Base-by-base conservation (phyloP, 202 grass and related monocot genomes). In the Panicum virgatum region DNA sequence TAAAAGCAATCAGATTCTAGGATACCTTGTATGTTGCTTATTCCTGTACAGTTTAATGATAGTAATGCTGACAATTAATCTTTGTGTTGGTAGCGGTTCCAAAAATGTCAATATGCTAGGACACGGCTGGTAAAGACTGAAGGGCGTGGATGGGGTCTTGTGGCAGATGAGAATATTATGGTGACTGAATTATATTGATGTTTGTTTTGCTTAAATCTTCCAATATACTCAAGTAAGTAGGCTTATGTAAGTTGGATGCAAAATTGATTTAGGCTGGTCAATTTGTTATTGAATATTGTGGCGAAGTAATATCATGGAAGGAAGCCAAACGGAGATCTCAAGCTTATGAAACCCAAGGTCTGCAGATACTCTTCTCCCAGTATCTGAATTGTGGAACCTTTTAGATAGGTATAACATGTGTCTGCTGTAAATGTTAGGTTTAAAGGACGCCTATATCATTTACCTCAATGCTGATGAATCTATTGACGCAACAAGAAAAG, bases 241-340 rank as follows among this genome's bases (percentile, higher is more conserved):
- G 62, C 59, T 62, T 47, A 26, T 34, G 34, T 73, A 67, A 78
- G 26, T 60, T 62, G 42, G 6, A 38, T 6, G 67, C 52, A 23
- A 68, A 77, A n/a, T 69, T 54, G 15, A 68, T 79, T 76, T 81
- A 98, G 96, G 91, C 87, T 75, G 96, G 96, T 52, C 89, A 95
- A 73, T 98, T 98, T 91, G 85, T 98, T 88, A 93, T 96, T 11
- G 92, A 98, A 88, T 96, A 98, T 57, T 95, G 96, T 85, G 96
- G 96, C 46, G 96, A 98, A 89, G 90, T 98, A 75, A 98, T 98
- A 93, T 98, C 96, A 78, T 93, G 87, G 87, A 96, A 94, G 85
- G 92, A 93, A 90, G 90, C 96, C 16, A 95, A 90, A 75, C 62
- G 54, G 56, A 83, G 96, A 68, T 93, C 96, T 88, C 90, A 93